Evolutionary conservation across 805 yeast genomes (phyloP).

Genomic region (Komagataella mondaviorum): DNA sequence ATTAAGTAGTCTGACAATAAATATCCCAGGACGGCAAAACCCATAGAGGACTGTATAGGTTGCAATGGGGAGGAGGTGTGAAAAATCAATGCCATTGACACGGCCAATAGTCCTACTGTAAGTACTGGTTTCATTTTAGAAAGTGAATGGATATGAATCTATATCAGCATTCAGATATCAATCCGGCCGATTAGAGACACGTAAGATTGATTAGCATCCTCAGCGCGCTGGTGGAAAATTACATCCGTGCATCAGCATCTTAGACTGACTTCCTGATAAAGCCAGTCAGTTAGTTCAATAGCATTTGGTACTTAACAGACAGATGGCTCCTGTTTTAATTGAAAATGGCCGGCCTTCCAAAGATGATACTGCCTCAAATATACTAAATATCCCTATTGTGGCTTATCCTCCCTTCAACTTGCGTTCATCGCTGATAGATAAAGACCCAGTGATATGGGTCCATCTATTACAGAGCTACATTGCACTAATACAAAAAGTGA

Average conservation of each 20-base stretch:
- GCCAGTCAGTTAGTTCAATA: not conserved
- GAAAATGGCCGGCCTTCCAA: not conserved
- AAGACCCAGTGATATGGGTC: constrained; percentile 77
- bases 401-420: constrained; percentile 64
- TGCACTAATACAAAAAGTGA: constrained; percentile 31
- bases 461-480: constrained; percentile 58
- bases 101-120: constrained; percentile 1
- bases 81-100: constrained; percentile 7
- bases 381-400: constrained; percentile 40
- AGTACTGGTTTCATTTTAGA: not conserved
- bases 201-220: not conserved
- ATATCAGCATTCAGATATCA: not conserved
- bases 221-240: not conserved
- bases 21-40: constrained; percentile 59
- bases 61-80: constrained; percentile 10
- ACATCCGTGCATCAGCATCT: not conserved
- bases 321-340: not conserved
- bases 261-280: not conserved
- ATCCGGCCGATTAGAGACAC: not conserved
- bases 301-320: not conserved
- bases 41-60: constrained; percentile 48
- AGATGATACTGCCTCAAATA: constrained; percentile 1
- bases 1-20: constrained; percentile 44
- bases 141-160: not conserved
- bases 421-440: constrained; percentile 66